Evolutionary conservation across 345 rosid species (phyloP), one percentile per base, ranked within the genome.

Genomic region (Euclidium syriacum): DNA sequence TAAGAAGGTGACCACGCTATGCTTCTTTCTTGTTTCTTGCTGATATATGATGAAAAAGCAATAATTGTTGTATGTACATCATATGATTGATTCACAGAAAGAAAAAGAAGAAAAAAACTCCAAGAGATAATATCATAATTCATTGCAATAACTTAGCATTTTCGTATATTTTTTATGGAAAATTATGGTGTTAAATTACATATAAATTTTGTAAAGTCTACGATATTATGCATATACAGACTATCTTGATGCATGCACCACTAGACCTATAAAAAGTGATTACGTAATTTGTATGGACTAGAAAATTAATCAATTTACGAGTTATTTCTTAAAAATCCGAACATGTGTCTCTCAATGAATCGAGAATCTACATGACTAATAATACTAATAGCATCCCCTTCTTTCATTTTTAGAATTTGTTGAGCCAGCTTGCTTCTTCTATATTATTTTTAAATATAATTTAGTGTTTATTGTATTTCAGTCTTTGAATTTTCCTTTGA

Each of bases 1-100:
- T 36, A 40, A 55, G 74, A 54, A 42, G 69, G 18, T 38, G 52
- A 39, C 58, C 60, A 36, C 62, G 62, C 56, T 16, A 61, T 27
- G 35, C 44, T 59, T 38, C 41, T 27, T 61, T 52, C 48, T 61
- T 34, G 8, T 50, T 61, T 34, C 50, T 19, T 61, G 58, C 51
- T 10, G 30, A 7, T 29, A 38, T 10, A 38, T 11, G 25, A 57
- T 18, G 32, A 30, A 2, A 0, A 11, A 39, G 2, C 32, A 48
- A 20, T 34, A 35, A 23, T 49, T 27, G 30, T 27, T 27, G 30
- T 39, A 6, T 52, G 11, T 7, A 1, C 49, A 67, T 29, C 35
- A 33, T 51, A 47, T 67, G 56, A 46, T 58, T 41, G 38, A 32
- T 41, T 68, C 48, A 16, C 19, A 38, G 4, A 48, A 39, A 57